Base-by-base conservation (phyloP, 371 early-diverging fungal species). In the Zychaea mexicana region DNA sequence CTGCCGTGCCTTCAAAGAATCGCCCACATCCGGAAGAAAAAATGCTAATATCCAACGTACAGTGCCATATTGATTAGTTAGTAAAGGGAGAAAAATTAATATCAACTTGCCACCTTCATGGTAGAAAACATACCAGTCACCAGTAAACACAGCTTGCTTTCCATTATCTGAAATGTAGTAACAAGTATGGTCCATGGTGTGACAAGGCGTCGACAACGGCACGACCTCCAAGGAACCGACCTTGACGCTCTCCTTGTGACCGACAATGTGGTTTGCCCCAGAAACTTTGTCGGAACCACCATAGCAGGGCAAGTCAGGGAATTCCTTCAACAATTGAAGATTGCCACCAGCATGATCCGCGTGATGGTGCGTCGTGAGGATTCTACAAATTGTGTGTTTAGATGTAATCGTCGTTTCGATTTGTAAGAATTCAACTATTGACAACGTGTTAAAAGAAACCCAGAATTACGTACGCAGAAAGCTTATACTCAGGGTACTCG, bases 1-100 rank as follows among this genome's bases (percentile, higher is more conserved):
- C 71, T 0, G 95, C 84, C 0, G 89, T 89, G 26, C 97, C 98
- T 74, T 98, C 98, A 75, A 98, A 98, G 74, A 98, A 93, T 26
- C 93, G 80, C 5, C 98, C 98, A 66, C 96, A 96, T 1, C 95
- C 94, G 6, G 75, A 74, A 7, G 74, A 74, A 24, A 82, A 82
- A 2, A 82, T 56, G 60, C 77, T 73, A 21, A 57, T n/a, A n/a
- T n/a, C n/a, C n/a, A n/a, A n/a, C n/a, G n/a, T n/a, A n/a, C n/a
- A n/a, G n/a, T n/a, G n/a, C n/a, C n/a, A n/a, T n/a, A n/a, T n/a
- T n/a, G n/a, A n/a, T n/a, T n/a, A n/a, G n/a, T n/a, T 12, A 15
- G 13, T 42, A 42, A 7, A 42, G 2, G 15, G 31, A 33, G 22
- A 27, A 31, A 42, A 38, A 19, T 17, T 5, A 9, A 6, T 22